A percentile compares a stretch with the other conserved stretches of the same genome.
Evolutionary conservation across 2,329 filamentous ascomycete species (phyloP).

Genomic region (Neonectria hederae): DNA sequence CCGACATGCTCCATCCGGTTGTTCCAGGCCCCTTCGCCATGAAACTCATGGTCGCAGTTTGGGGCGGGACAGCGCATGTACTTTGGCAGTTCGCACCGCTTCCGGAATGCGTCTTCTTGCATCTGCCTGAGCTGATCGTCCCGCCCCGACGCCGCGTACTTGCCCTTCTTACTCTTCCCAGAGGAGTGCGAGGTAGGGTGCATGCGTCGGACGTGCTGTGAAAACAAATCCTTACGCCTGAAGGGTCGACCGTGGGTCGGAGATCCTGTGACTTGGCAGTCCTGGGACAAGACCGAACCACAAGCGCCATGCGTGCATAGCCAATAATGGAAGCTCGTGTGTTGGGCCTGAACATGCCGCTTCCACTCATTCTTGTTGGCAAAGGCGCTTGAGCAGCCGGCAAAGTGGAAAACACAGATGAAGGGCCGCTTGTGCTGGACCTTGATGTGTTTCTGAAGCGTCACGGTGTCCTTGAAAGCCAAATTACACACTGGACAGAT

Average conservation of each 20-base stretch:
- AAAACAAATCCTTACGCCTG: slow-evolving; percentile 92
- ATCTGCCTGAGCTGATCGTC: slow-evolving; percentile 66
- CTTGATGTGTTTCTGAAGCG: slow-evolving; percentile 61
- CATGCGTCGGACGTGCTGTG: slow-evolving; percentile 88
- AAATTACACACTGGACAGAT: slow-evolving; percentile 32
- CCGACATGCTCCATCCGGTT: slow-evolving; percentile 89
- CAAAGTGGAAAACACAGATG: slow-evolving; percentile 80
- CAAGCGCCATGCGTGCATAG: slow-evolving; percentile 75
- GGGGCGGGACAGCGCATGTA: slow-evolving; percentile 68
- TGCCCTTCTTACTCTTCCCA: slow-evolving; percentile 50
- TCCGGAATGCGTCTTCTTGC: slow-evolving; percentile 66
- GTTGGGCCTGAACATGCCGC: slow-evolving; percentile 82
- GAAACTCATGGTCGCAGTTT: slow-evolving; percentile 69
- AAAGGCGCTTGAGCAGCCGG: slow-evolving; percentile 79
- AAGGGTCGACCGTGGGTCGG: slow-evolving; percentile 72
- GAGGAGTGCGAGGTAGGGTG: slow-evolving; percentile 63
- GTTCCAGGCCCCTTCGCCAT: slow-evolving; percentile 76
- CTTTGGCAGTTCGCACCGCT: slow-evolving; percentile 69
- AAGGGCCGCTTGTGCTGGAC: slow-evolving; percentile 70
- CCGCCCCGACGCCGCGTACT: slow-evolving; percentile 49
- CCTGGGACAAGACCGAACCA: slow-evolving; percentile 45
- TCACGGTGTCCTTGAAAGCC: slow-evolving; percentile 55
- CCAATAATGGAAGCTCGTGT: slow-evolving; percentile 79
- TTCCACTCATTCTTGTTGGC: slow-evolving; percentile 95
- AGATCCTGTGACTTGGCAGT: slow-evolving; percentile 23